Base-by-base conservation (phyloP, 352 stramenopile species). In the Phytopythium oedochilum region DNA sequence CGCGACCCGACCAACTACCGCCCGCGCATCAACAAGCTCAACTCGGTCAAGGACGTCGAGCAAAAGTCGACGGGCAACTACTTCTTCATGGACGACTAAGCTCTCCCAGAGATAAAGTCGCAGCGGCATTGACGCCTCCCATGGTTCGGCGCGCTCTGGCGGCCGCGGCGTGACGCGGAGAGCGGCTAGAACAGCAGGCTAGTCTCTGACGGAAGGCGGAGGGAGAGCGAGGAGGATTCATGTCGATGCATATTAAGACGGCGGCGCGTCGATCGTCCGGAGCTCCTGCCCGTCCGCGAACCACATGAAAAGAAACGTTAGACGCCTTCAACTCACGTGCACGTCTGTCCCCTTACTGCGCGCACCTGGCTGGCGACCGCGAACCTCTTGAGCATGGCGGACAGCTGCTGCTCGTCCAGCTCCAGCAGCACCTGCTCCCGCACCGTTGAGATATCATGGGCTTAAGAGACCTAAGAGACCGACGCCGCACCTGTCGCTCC, bases 1-100 rank as follows among this genome's bases (percentile, higher is more conserved):
- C 88, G 98, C 69, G 98, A 99, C 78, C 97, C 97, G 32, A 96
- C 96, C 36, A 99, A 99, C 78, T 99, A 88, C 80, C 92, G 98
- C 55, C 98, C 98, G 52, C 93, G 97, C 67, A 98, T 98, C 76
- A 97, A 97, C 86, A 97, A 97, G 77, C 85, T 75, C 62, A 83
- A 94, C 57, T 99, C 94, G 17, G 93, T 98, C 56, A 99, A 99
- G 83, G 97, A 99, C 71, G 78, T 89, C 49, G 94, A 99, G 70
- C 97, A 99, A 69, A 99, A 99, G 81, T 81, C 75, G 51, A 88
- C 80, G 63, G 96, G 96, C 60, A 98, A 98, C 73, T 99, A 98
- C 75, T 99, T 99, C 78, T 99, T 98, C 75, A 98, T 99, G 80
- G 94, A 98, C 66, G 94, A 98, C 68, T 96, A 94, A 83, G 74